Percentiles rank a stretch among this genome's conserved stretches.
These are phyloP conservation scores for Lactifluus piperatus DNA, from an alignment of 768 basidiomycete genomes.

Conservation along the genomic window DNA sequence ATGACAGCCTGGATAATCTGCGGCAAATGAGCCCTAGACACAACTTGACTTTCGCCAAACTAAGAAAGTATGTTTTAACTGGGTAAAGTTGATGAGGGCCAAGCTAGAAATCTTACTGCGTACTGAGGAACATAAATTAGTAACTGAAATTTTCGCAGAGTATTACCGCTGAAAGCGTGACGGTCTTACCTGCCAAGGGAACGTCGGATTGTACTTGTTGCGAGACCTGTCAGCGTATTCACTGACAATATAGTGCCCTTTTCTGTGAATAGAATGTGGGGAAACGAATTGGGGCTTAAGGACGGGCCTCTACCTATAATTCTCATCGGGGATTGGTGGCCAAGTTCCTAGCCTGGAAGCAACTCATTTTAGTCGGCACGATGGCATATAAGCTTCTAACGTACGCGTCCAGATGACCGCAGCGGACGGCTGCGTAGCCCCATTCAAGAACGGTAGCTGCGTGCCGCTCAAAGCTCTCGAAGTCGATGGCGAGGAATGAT, in stretches of 20 bases:
- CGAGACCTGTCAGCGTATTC: constrained; percentile 59
- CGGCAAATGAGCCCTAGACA: constrained; percentile 58
- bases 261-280: constrained; percentile 26
- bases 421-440: constrained; percentile 76
- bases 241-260: constrained; percentile 65
- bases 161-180: constrained; percentile 16
- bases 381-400: constrained; percentile 21
- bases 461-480: constrained; percentile 70
- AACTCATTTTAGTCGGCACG: background rate
- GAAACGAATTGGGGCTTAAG: background rate
- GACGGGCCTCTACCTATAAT: constrained; percentile 50
- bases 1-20: constrained; percentile 65
- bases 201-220: constrained; percentile 55
- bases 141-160: constrained; percentile 6
- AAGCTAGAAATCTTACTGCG: constrained; percentile 40
- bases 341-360: constrained; percentile 50
- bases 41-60: constrained; percentile 74
- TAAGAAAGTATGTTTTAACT: constrained; percentile 25
- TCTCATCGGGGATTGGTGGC: constrained; percentile 68
- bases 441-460: constrained; percentile 62
- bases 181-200: constrained; percentile 61
- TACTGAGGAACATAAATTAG: constrained; percentile 35
- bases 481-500: constrained; percentile 67
- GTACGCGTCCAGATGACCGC: constrained; percentile 61
- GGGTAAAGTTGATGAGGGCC: constrained; percentile 1